Evolutionary conservation across 306 rosid species (phyloP).

Genomic region (Sicyos edulis): DNA sequence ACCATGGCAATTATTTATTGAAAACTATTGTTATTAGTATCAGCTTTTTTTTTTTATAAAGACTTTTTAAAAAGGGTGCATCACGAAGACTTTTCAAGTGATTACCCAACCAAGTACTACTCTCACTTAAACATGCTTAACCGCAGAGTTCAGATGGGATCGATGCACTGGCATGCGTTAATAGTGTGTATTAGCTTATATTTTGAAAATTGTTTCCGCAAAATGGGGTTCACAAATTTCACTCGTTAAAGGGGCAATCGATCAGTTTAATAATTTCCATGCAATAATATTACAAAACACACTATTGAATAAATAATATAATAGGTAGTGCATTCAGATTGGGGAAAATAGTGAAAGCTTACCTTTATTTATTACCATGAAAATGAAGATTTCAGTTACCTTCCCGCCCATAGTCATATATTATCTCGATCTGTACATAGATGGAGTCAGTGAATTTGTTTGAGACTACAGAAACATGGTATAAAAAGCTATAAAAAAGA

Average conservation of each 20-base stretch:
- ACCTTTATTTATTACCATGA: constrained; percentile 52
- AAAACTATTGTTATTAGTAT: background rate
- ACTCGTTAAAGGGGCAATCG: background rate
- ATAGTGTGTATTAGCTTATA: background rate
- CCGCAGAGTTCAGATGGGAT: no score
- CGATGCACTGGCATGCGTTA: no score
- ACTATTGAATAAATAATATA: background rate
- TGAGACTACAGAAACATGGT: background rate
- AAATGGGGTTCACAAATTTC: background rate
- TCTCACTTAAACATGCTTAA: no score
- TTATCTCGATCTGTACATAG: constrained; percentile 69
- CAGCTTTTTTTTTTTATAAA: no score
- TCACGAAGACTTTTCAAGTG: no score
- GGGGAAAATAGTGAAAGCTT: constrained; percentile 14
- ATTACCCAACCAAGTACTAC: no score
- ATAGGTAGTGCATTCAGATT: background rate
- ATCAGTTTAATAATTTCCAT: background rate
- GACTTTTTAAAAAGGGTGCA: no score
- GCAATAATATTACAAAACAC: background rate
- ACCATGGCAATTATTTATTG: background rate
- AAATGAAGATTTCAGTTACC: constrained; percentile 46
- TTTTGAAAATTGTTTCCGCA: background rate
- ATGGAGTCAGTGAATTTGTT: constrained; percentile 19
- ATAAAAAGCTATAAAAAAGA: background rate
- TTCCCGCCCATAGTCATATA: constrained; percentile 81